A percentile compares a stretch with the other conserved stretches of the same genome.
Evolutionary conservation across 1,139 yeast species (phyloP).

Genomic region (Tardiomyces digboiensis): DNA sequence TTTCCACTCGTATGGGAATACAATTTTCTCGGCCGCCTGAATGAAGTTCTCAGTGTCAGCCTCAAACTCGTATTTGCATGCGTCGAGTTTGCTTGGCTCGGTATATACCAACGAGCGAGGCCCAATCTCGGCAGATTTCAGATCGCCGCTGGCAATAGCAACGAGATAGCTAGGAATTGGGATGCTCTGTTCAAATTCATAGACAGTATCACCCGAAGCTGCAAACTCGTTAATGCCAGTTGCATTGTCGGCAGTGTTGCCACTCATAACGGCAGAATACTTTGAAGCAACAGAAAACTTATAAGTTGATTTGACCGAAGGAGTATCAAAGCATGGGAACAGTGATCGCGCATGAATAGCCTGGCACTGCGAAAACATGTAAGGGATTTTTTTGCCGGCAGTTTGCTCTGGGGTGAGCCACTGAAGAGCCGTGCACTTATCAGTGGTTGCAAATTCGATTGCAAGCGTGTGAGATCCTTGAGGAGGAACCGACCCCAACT

Average conservation of each 20-base stretch:
- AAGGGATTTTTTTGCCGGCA: constrained; percentile 63
- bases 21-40: constrained; percentile 65
- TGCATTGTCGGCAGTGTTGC: constrained; percentile 30
- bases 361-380: constrained; percentile 84
- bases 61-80: constrained; percentile 72
- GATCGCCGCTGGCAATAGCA: constrained; percentile 81
- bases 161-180: constrained; percentile 84
- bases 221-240: constrained; percentile 6
- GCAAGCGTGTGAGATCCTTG: constrained; percentile 25
- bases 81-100: constrained; percentile 60
- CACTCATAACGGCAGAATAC: constrained; percentile 64
- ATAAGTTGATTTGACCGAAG: constrained; percentile 66
- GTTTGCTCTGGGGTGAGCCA: constrained; percentile 74
- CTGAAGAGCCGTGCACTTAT: constrained; percentile 74
- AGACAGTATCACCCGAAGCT: constrained; percentile 17
- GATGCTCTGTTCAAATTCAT: constrained; percentile 55
- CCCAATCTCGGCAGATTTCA: constrained; percentile 61
- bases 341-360: constrained; percentile 86
- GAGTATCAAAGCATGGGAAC: constrained; percentile 89
- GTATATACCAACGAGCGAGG: constrained; percentile 80
- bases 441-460: constrained; percentile 57
- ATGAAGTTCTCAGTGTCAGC: constrained; percentile 74
- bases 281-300: constrained; percentile 53
- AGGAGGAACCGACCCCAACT: constrained; percentile 9
- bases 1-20: constrained; percentile 83